phyloP scores from a whole-genome alignment of 148 eudicot genomes.

The Spergularia bocconei region DNA sequence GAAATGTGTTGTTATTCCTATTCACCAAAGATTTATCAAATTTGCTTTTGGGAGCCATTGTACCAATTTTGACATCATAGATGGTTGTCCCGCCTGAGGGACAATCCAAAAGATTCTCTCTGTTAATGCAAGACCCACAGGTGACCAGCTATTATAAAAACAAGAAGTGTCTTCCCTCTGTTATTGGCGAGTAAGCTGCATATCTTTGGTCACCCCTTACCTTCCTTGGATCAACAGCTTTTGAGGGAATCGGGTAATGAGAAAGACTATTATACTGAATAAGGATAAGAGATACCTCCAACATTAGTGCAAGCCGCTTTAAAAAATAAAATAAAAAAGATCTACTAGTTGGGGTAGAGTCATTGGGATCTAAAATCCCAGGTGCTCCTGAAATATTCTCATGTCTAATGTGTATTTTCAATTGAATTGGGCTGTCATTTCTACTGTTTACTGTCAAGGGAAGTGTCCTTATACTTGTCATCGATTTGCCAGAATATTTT shows the following conservation, averaged over 20 bases:
- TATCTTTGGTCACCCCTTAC: too few relatives aligned
- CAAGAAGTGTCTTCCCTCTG: too few relatives aligned
- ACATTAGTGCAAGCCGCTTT: not conserved
- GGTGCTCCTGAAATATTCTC: not conserved
- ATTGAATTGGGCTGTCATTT: not conserved
- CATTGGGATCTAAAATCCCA: not conserved
- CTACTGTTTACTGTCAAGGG: not conserved
- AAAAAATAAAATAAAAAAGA: too few relatives aligned
- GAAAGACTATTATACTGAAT: not conserved
- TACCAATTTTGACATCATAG: too few relatives aligned
- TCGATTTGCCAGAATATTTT: constrained; percentile 63
- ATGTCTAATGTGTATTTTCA: not conserved
- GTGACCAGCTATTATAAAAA: too few relatives aligned
- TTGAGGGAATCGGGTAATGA: not conserved
- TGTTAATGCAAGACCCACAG: too few relatives aligned
- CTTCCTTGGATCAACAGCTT: not conserved
- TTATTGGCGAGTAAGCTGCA: too few relatives aligned
- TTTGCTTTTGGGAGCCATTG: too few relatives aligned
- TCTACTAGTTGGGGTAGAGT: not conserved
- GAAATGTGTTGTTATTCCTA: too few relatives aligned
- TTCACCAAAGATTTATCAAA: too few relatives aligned
- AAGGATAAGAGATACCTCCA: not conserved
- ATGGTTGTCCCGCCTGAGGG: too few relatives aligned
- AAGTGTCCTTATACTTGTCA: constrained; percentile 15
- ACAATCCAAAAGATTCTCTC: too few relatives aligned